phyloP scores from a whole-genome alignment of 768 basidiomycete genomes.

The Mycena maculata region DNA sequence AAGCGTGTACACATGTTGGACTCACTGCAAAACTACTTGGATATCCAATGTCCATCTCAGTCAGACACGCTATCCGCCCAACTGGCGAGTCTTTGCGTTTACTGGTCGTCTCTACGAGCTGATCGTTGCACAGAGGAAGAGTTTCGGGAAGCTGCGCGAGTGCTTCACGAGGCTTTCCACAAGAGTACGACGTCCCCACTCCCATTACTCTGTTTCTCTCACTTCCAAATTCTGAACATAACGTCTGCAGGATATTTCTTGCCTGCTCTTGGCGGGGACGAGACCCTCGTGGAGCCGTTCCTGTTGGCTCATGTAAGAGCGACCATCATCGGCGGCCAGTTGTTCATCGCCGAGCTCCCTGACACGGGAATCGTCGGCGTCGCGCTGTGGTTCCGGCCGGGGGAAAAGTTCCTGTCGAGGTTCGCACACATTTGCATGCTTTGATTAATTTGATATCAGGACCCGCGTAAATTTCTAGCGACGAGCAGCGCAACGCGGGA shows the following conservation, averaged over 20 bases:
- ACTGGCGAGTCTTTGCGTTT: not conserved
- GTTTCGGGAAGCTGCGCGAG: not conserved
- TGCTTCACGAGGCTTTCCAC: constrained; percentile 6
- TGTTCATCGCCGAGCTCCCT: constrained; percentile 41
- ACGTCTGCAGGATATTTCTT: constrained; percentile 15
- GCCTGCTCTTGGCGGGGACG: constrained; percentile 34
- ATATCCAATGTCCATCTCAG: not conserved
- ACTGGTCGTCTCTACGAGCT: not conserved
- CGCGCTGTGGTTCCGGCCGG: constrained; percentile 47
- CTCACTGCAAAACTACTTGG: no score
- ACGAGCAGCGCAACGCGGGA: constrained; percentile 43
- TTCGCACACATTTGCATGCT: constrained; percentile 20
- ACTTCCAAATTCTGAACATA: not conserved
- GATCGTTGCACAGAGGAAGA: not conserved
- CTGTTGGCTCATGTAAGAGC: constrained; percentile 37
- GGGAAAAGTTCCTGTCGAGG: constrained; percentile 39
- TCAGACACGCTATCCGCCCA: not conserved
- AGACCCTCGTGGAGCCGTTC: constrained; percentile 29
- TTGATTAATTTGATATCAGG: not conserved
- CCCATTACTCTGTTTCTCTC: not conserved
- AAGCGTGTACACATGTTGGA: no score
- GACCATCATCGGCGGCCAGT: constrained; percentile 41
- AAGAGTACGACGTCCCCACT: not conserved
- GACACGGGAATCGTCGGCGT: constrained; percentile 44
- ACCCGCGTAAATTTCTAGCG: constrained; percentile 19